phyloP scores from a whole-genome alignment of 805 yeast genomes.

The Komagataella populi region DNA sequence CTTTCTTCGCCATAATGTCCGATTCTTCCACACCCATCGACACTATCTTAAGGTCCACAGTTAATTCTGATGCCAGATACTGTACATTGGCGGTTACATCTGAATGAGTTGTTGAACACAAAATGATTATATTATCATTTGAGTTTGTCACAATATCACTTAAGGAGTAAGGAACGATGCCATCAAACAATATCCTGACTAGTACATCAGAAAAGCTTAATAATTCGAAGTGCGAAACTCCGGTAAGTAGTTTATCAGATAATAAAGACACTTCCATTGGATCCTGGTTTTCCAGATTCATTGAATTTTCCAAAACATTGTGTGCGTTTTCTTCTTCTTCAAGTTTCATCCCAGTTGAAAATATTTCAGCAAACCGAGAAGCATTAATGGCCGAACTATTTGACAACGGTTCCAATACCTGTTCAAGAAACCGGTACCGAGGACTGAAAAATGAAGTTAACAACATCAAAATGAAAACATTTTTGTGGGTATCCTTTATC shows the following conservation, averaged over 20 bases:
- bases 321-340: neutral
- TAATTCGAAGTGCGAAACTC: neutral
- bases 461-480: neutral
- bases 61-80: constrained; percentile 21
- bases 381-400: neutral
- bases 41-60: constrained; percentile 23
- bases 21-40: constrained; percentile 74
- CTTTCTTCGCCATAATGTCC: constrained; percentile 36
- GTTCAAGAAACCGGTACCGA: neutral
- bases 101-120: constrained; percentile 45
- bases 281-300: neutral
- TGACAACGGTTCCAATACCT: neutral
- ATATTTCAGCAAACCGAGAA: neutral
- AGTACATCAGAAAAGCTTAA: neutral
- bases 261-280: neutral
- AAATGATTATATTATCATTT: constrained; percentile 24
- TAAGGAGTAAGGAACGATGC: neutral
- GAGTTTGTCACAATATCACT: neutral
- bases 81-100: constrained; percentile 53
- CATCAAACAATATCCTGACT: neutral
- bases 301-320: neutral
- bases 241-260: neutral
- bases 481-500: neutral
- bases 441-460: neutral
- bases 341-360: neutral